Evolutionary conservation across 805 yeast genomes (phyloP).

Genomic region (Maudiozyma serrabonitensis): DNA sequence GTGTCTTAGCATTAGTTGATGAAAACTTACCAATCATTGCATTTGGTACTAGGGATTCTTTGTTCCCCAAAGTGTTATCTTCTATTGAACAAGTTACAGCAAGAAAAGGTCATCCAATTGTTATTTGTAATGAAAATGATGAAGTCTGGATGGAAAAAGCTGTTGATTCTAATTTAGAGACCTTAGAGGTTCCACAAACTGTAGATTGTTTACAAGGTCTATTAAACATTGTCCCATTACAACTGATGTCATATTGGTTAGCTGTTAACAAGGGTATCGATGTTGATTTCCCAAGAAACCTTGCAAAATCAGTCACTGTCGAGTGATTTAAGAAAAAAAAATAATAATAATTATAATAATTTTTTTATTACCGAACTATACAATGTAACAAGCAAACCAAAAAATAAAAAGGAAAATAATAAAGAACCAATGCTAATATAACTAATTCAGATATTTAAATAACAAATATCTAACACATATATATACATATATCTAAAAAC

Average conservation of each 20-base stretch:
- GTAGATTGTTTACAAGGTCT: slow-evolving; percentile 97
- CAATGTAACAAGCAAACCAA: no score
- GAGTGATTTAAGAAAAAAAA: slow-evolving; percentile 37
- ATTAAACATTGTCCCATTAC: slow-evolving; percentile 87
- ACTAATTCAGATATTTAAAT: no score
- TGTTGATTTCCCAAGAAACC: slow-evolving; percentile 97
- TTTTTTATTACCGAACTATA: no score
- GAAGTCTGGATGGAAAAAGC: slow-evolving; percentile 43
- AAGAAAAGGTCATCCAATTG: slow-evolving; percentile 93
- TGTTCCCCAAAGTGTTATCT: slow-evolving; percentile 91
- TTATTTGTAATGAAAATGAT: slow-evolving; percentile 80
- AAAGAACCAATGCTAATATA: no score
- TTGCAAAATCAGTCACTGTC: slow-evolving; percentile 97
- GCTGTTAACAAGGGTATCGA: slow-evolving; percentile 92
- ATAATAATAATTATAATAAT: no score
- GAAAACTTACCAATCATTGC: slow-evolving; percentile 89
- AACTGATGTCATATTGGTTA: slow-evolving; percentile 92
- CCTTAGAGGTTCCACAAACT: slow-evolving; percentile 85
- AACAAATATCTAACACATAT: no score
- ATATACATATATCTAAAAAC: no score
- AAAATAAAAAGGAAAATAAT: no score
- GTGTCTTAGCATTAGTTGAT: slow-evolving; percentile 94
- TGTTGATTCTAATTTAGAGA: slow-evolving; percentile 38
- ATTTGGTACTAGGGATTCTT: slow-evolving; percentile 90
- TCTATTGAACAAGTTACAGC: slow-evolving; percentile 96